These are phyloP conservation scores for Aechmea fasciata DNA, from an alignment of 176 grass and related monocot genomes.

Conservation along the genomic window DNA sequence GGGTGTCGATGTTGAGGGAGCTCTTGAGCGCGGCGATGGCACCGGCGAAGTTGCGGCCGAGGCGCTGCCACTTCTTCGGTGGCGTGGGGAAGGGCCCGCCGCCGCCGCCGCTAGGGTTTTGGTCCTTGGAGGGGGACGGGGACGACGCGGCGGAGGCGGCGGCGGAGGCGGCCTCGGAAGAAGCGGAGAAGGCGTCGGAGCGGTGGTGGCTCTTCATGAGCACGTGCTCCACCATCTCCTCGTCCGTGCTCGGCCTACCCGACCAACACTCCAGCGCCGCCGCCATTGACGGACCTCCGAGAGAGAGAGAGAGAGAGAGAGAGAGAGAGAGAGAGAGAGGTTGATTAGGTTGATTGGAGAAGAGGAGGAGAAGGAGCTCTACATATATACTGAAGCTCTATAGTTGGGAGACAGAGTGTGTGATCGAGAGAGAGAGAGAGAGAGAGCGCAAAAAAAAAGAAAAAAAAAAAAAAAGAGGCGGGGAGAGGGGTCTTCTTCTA, in stretches of 20 bases:
- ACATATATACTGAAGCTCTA: neutral
- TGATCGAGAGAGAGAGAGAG: neutral
- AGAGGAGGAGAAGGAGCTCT: neutral
- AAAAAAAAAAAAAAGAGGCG: neutral
- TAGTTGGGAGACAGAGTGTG: neutral
- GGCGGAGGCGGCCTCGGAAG: constrained; percentile 30
- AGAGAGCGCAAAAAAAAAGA: too few relatives aligned
- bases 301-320: neutral
- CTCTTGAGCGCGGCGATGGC: constrained; percentile 88
- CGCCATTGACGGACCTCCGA: constrained; percentile 33
- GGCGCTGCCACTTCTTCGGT: constrained; percentile 83
- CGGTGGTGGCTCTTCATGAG: constrained; percentile 81
- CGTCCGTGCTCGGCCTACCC: constrained; percentile 90
- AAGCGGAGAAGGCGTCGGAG: constrained; percentile 62
- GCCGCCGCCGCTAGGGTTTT: constrained; percentile 4
- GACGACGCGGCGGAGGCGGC: constrained; percentile 22
- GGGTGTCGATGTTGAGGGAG: constrained; percentile 63
- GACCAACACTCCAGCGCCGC: constrained; percentile 99
- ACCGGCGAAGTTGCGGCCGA: constrained; percentile 79
- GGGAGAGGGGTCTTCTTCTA: neutral
- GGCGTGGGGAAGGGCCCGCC: constrained; percentile 1
- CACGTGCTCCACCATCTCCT: constrained; percentile 97
- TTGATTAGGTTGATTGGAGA: neutral
- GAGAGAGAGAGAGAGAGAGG: constrained; percentile 1
- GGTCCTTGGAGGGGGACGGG: constrained; percentile 9